Conservation (phyloP, 2,329 filamentous ascomycete species). For the Cercospora nicotianae region DNA sequence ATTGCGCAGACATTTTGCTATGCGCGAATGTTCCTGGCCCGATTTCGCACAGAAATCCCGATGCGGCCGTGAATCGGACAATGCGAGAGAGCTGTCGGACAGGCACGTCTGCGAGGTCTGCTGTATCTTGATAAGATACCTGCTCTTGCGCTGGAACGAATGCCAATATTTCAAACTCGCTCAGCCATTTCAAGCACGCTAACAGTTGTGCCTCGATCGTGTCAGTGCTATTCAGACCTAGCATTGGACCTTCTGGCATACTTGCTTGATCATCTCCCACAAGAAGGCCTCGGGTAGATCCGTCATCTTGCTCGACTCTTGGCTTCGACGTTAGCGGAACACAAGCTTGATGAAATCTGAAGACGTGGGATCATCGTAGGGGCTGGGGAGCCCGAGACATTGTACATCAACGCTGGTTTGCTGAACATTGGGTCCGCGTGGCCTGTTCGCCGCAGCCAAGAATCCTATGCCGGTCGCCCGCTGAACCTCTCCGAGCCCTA, state of each 20-base stretch:
- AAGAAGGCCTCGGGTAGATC: not conserved
- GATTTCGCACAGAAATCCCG: not conserved
- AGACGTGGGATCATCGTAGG: not conserved
- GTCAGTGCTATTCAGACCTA: not conserved
- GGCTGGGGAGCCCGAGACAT: not conserved
- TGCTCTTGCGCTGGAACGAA: slow-evolving; percentile 46
- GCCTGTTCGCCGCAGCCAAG: not conserved
- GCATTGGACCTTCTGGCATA: not conserved
- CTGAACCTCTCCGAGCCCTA: not conserved
- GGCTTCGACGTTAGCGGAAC: not conserved
- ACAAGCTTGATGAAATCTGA: not conserved
- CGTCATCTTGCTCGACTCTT: not conserved
- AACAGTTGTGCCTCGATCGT: slow-evolving; percentile 33
- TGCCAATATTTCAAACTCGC: slow-evolving; percentile 48
- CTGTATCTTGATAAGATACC: slow-evolving; percentile 44
- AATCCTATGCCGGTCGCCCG: not conserved
- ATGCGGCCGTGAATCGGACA: not conserved
- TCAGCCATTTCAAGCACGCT: slow-evolving; percentile 48
- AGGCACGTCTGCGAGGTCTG: slow-evolving; percentile 45
- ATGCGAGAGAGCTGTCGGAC: not conserved
- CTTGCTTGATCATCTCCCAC: not conserved
- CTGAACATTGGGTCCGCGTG: not conserved
- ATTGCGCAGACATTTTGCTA: not conserved
- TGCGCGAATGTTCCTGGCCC: not conserved
- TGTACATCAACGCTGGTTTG: not conserved